Conservation (phyloP, 2,329 filamentous ascomycete genomes). For the Chlorencoelia australis region DNA sequence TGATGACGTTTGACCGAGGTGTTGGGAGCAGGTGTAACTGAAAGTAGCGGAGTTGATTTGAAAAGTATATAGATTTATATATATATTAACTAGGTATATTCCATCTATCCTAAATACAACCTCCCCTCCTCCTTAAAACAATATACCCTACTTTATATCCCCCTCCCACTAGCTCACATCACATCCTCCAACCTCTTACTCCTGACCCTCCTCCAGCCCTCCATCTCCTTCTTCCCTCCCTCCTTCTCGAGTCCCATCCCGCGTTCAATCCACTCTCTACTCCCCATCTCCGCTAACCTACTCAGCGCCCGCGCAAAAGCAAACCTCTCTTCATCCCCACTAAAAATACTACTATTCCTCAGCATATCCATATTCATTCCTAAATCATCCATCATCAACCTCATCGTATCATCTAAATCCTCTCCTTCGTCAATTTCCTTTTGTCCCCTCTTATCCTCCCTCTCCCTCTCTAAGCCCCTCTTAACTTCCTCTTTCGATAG, state of each 20-base stretch:
- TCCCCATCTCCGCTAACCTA: slow-evolving; percentile 84
- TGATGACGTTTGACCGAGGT: too few relatives aligned
- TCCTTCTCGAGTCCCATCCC: slow-evolving; percentile 41
- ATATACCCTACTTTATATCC: too few relatives aligned
- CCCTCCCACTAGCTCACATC: slow-evolving; percentile 16
- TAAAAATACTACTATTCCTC: slow-evolving; percentile 79
- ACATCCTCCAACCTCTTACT: slow-evolving; percentile 39
- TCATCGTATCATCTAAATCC: slow-evolving; percentile 56
- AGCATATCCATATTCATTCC: slow-evolving; percentile 76
- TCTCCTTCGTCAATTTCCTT: slow-evolving; percentile 26
- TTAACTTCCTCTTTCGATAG: slow-evolving; percentile 61
- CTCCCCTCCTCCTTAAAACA: too few relatives aligned
- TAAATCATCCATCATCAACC: slow-evolving; percentile 76
- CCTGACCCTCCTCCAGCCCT: slow-evolving; percentile 37
- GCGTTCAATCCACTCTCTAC: slow-evolving; percentile 86
- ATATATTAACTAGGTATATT: too few relatives aligned
- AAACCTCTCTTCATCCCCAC: slow-evolving; percentile 91
- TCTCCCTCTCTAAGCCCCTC: slow-evolving; percentile 43
- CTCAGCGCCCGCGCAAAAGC: slow-evolving; percentile 86
- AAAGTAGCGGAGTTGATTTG: too few relatives aligned
- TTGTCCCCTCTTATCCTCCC: slow-evolving; percentile 30
- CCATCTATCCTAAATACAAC: too few relatives aligned
- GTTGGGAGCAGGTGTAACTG: too few relatives aligned
- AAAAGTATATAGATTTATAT: too few relatives aligned
- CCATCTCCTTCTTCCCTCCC: slow-evolving; percentile 35